phyloP scores from a whole-genome alignment of 2,329 filamentous ascomycete genomes.

The Magnaporthiopsis incrustans region DNA sequence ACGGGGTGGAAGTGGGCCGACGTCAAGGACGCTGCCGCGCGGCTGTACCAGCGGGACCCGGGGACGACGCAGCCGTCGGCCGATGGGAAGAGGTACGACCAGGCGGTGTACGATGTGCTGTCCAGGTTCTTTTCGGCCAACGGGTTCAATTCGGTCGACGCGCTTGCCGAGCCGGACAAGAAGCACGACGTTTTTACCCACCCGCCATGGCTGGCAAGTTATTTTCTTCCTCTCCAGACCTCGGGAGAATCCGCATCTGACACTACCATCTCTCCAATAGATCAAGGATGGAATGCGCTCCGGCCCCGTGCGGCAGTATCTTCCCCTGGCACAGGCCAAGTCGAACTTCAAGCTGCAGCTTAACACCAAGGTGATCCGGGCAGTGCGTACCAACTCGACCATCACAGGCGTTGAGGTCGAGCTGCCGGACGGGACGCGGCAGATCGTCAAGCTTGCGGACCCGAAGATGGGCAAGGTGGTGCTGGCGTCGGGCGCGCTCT shows the following conservation, averaged over 20 bases:
- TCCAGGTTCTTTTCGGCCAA: conserved; percentile 11
- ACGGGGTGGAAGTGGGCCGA: conserved; percentile 22
- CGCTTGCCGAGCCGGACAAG: conserved; percentile 12
- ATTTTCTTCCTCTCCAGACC: too few relatives aligned
- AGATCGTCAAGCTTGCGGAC: conserved; percentile 14
- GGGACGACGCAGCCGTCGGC: conserved; percentile 18
- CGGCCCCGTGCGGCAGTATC: conserved; percentile 16
- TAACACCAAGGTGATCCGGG: conserved; percentile 16
- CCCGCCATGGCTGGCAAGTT: conserved; percentile 12
- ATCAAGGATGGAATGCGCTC: conserved; percentile 13
- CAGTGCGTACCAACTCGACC: conserved; percentile 14
- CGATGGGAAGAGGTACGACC: conserved; percentile 16
- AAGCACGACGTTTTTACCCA: conserved; percentile 13
- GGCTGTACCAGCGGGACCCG: conserved; percentile 20
- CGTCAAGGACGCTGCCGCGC: conserved; percentile 17
- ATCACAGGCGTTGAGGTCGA: conserved; percentile 16
- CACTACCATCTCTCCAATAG: background rate
- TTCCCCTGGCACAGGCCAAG: conserved; percentile 15
- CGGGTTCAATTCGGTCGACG: conserved; percentile 14
- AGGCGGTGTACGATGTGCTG: conserved; percentile 10
- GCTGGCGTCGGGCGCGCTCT: conserved; percentile 16
- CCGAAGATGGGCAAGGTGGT: conserved; percentile 16
- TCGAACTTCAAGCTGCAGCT: conserved; percentile 18
- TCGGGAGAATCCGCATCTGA: too few relatives aligned
- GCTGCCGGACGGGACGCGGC: conserved; percentile 11